Base-by-base conservation (phyloP, 495 filamentous ascomycete genomes). In the Aspergillus saccharolyticus region DNA sequence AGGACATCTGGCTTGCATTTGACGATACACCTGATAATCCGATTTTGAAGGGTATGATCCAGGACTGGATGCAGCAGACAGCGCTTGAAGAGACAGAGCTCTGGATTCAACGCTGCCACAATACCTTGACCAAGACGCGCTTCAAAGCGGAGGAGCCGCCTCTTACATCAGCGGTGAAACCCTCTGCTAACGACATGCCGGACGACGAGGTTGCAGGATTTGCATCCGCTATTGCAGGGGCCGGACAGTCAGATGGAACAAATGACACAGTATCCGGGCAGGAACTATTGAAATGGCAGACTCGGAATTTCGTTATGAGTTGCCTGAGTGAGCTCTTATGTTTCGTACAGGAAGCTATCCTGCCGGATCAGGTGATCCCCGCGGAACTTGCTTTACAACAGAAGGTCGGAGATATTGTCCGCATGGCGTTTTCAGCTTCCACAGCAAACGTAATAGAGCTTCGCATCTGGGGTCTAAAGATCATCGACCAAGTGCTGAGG, bases 141-240 rank as follows among this genome's bases (percentile, higher is more conserved):
- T 74, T 78, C 16, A 86, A 85, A 66, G 73, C 72, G 3, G 74
- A 81, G 17, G 78, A 85, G 8, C 67, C 74, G 8, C 68, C 78
- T 30, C 73, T 73, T 15, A 68, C 65, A 5, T 74, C 80, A 17
- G 63, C 74, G 2, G 67, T 73, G 24, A 86, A 83, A 45, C 74
- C 76, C 18, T 77, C 77, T 2, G 78, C 78, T 0, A 79, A 87
- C 9, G 95, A 97, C 60, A 72, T 97, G 4, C 87, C 92, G 54
- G 94, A 99, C 68, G 94, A 99, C 64, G 94, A 99, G 66, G 92
- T 95, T 42, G 93, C 94, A 46, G 94, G 93, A 0, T 97, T 98
- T 68, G 91, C 91, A 43, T 83, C 83, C 22, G 83, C 87, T 17
- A 79, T 81, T 42, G 85, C 85, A 16, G 80, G 71, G 6, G 75